Conservation (phyloP, 441 rosid genomes). For the Populus hybrid region DNA sequence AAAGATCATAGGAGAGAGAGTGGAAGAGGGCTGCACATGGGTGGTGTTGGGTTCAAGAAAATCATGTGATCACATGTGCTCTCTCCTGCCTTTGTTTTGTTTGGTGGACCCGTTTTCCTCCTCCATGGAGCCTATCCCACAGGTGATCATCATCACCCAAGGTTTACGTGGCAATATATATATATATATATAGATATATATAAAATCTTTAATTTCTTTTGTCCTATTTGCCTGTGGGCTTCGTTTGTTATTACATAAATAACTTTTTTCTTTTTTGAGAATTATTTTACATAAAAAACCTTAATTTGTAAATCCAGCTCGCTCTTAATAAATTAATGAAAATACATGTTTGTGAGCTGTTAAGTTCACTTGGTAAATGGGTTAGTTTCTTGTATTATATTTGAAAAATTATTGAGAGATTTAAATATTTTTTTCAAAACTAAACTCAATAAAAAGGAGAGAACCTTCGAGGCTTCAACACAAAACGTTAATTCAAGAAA, state of each 20-base stretch:
- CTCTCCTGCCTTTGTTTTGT: slow-evolving; percentile 19
- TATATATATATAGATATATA: too few relatives aligned
- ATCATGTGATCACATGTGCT: slow-evolving; percentile 73
- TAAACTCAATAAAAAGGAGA: neutral
- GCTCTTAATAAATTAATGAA: neutral
- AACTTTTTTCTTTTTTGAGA: too few relatives aligned
- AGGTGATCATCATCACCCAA: slow-evolving; percentile 7
- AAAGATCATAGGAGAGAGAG: slow-evolving; percentile 24
- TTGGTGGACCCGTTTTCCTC: too few relatives aligned
- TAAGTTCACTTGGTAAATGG: neutral
- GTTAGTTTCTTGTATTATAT: too few relatives aligned
- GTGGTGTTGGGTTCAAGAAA: slow-evolving; percentile 45
- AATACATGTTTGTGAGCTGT: neutral
- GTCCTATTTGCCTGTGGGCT: neutral
- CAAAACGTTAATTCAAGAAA: neutral
- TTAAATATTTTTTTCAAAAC: neutral
- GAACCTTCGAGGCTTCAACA: neutral
- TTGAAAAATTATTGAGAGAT: too few relatives aligned
- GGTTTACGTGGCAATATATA: neutral
- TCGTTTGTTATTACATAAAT: neutral
- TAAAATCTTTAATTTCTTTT: neutral
- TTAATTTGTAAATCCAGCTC: neutral
- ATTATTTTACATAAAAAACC: neutral
- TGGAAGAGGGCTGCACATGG: slow-evolving; percentile 38
- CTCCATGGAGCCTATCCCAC: slow-evolving; percentile 2